Percentiles rank a stretch among this genome's conserved stretches.
phyloP scores from a whole-genome alignment of 2,329 filamentous ascomycete genomes.

The Westerdykella sp. region DNA sequence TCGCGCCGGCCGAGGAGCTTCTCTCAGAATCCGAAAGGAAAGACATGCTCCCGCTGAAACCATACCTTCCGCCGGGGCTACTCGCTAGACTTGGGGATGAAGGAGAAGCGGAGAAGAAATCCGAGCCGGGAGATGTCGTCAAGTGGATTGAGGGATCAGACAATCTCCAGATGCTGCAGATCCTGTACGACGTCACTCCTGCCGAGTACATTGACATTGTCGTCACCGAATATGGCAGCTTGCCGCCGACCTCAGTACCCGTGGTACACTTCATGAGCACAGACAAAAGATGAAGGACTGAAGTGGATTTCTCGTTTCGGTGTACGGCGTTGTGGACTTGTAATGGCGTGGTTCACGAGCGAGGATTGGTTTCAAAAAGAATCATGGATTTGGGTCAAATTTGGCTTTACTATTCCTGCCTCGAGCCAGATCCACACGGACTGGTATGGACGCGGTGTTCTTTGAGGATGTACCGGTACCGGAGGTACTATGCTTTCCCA shows the following conservation, averaged over 20 bases:
- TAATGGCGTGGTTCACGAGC: too few relatives aligned
- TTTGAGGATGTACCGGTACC: too few relatives aligned
- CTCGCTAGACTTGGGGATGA: slow-evolving; percentile 10
- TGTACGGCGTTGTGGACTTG: too few relatives aligned
- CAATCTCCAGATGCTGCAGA: slow-evolving; percentile 57
- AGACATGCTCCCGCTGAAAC: slow-evolving; percentile 27
- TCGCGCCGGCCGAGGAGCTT: slow-evolving; percentile 68
- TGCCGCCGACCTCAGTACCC: slow-evolving; percentile 80
- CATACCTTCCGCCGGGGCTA: slow-evolving; percentile 14
- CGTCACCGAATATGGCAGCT: slow-evolving; percentile 82
- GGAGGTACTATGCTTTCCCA: too few relatives aligned
- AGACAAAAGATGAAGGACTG: background rate
- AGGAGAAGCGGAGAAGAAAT: slow-evolving; percentile 11
- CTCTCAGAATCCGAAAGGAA: slow-evolving; percentile 33
- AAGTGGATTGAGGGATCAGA: slow-evolving; percentile 34
- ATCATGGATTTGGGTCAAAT: too few relatives aligned
- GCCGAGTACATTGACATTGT: slow-evolving; percentile 82
- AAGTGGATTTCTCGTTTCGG: background rate
- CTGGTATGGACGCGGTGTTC: too few relatives aligned
- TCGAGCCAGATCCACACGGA: too few relatives aligned
- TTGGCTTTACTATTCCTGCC: too few relatives aligned
- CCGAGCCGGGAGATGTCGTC: slow-evolving; percentile 26
- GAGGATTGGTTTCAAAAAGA: too few relatives aligned
- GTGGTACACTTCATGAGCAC: slow-evolving; percentile 57
- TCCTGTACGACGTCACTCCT: slow-evolving; percentile 89